Evolutionary conservation across 306 rosid genomes (phyloP), one percentile per base, ranked within the genome.

Genomic region (Rosa lucieae): DNA sequence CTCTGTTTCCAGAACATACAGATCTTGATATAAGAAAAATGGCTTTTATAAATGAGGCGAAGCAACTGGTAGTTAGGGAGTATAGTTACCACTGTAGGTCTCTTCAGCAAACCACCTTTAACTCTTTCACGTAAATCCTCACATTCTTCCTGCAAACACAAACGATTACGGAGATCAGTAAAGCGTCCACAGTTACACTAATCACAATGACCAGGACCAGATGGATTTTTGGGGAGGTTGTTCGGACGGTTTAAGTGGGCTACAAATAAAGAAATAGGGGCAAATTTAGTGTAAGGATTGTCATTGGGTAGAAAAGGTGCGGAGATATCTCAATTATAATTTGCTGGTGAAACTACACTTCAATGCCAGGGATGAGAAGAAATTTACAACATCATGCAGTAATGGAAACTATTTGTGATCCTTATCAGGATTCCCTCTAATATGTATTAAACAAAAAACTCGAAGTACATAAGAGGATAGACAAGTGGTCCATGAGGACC

Each of bases 141-240:
- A 68, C 97, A 94, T 88, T 94, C 98, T 73, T 85, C 96, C 97
- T 94, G 88, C 79, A 84, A 86, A 52, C 59, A 67, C 9, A 52
- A 62, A 18, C 10, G 20, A 8, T 77, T n/a, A 48, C 46, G 17
- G 18, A 46, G 10, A 26, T 46, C 35, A 75, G n/a, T 6, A 23
- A 43, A 43, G 15, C 67, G 59, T 43, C 37, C 4, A 43, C 26
- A 68, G 11, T 67, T 10, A 67, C 32, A n/a, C 8, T 62, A 62
- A 4, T 29, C 14, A 11, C 40, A 26, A 32, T 2, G 3, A 62
- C 42, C 12, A 21, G 6, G 32, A 58, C 35, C 65, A n/a, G 12
- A 58, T 8, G 32, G 29, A 58, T 21, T 58, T 3, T 10, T 10
- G 14, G 13, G 10, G 59, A 15, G 6, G 12, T 61, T 26, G 67